A percentile compares a stretch with the other conserved stretches of the same genome.
phyloP scores from a whole-genome alignment of 2,329 filamentous ascomycete species.

The Sporothrix pallida region DNA sequence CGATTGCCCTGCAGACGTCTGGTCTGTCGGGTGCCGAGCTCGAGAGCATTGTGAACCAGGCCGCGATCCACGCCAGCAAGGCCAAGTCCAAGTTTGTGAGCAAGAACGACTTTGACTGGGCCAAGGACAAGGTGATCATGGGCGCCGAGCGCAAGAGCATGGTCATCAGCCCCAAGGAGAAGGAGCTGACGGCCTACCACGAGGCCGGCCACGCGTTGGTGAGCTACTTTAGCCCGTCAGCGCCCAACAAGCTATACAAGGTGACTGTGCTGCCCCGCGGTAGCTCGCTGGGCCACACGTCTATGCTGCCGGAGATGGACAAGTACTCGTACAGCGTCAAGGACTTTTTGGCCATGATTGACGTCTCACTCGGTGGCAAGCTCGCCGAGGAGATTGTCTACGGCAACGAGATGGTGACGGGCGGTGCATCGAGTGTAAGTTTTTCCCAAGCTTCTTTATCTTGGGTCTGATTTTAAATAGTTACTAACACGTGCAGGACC shows the following conservation, averaged over 20 bases:
- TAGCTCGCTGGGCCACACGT: slow-evolving; percentile 82
- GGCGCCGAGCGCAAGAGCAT: slow-evolving; percentile 89
- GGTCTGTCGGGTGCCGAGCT: slow-evolving; percentile 95
- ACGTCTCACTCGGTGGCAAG: slow-evolving; percentile 80
- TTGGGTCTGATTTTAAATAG: neutral
- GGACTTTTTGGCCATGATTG: slow-evolving; percentile 72
- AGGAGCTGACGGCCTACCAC: slow-evolving; percentile 95
- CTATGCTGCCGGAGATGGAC: slow-evolving; percentile 87
- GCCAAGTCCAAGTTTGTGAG: slow-evolving; percentile 76
- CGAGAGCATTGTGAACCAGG: slow-evolving; percentile 96
- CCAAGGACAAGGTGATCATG: slow-evolving; percentile 98
- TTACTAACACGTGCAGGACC: slow-evolving; percentile 63
- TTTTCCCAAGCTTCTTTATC: neutral
- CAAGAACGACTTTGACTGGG: slow-evolving; percentile 89
- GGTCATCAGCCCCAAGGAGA: slow-evolving; percentile 91
- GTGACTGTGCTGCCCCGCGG: slow-evolving; percentile 95
- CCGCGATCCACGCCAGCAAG: slow-evolving; percentile 91
- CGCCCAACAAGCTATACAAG: slow-evolving; percentile 85
- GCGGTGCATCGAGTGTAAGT: slow-evolving; percentile 79
- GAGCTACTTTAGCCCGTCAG: slow-evolving; percentile 76
- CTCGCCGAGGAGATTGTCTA: slow-evolving; percentile 87
- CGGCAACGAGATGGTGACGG: slow-evolving; percentile 88
- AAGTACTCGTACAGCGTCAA: slow-evolving; percentile 86
- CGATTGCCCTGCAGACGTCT: slow-evolving; percentile 84
- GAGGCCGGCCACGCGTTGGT: slow-evolving; percentile 96